phyloP scores from a whole-genome alignment of 257 asterid genomes.

The Mentha longifolia region DNA sequence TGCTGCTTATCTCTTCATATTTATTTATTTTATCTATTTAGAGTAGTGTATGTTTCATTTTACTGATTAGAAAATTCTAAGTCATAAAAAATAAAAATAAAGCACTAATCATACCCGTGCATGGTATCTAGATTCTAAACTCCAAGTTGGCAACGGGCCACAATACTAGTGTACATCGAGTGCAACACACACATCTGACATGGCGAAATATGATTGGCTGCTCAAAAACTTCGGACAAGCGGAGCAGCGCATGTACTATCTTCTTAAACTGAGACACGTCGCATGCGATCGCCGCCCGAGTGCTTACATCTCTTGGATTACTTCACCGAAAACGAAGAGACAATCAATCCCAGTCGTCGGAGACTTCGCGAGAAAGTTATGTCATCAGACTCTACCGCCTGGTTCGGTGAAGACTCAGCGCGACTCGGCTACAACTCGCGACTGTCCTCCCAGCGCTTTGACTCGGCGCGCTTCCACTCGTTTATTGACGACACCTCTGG shows the following conservation, averaged over 20 bases:
- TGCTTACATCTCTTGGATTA: conserved; percentile 14
- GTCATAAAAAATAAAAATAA: background rate
- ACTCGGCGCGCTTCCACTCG: conserved; percentile 35
- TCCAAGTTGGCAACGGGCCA: conserved; percentile 22
- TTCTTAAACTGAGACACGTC: background rate
- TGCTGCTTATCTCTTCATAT: too few species aligned
- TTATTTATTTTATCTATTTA: too few species aligned
- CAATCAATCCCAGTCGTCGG: conserved; percentile 30
- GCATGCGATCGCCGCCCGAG: conserved; percentile 23
- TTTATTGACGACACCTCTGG: conserved; percentile 32
- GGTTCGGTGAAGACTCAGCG: conserved; percentile 27
- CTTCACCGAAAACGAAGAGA: conserved; percentile 29
- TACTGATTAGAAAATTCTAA: background rate
- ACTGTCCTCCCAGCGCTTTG: conserved; percentile 42
- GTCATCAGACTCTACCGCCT: conserved; percentile 35
- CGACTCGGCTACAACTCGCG: conserved; percentile 30
- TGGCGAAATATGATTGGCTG: background rate
- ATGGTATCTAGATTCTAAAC: conserved; percentile 13
- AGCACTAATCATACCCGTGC: conserved; percentile 24
- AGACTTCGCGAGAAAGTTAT: conserved; percentile 18
- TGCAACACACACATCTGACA: background rate
- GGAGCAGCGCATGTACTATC: background rate
- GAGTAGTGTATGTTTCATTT: background rate
- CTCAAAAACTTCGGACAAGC: background rate
- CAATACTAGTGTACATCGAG: background rate